Percentiles rank a stretch among this genome's conserved stretches.
Conservation (phyloP, 345 rosid species). For the Mallotus nudiflorus region DNA sequence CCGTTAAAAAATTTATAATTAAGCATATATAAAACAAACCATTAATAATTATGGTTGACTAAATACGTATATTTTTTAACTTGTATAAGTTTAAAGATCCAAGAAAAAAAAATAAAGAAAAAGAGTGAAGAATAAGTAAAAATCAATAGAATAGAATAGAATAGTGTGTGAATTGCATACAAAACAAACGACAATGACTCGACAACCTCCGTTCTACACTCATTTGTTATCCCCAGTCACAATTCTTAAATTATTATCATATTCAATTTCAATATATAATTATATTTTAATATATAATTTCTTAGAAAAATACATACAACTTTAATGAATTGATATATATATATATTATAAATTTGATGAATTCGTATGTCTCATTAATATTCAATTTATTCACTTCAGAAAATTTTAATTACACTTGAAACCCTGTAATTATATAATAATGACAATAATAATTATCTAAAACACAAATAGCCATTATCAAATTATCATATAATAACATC, state of each 20-base stretch:
- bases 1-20: too few species aligned
- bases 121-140: neutral
- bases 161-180: neutral
- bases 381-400: neutral
- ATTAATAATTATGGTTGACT: neutral
- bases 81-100: neutral
- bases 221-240: constrained; percentile 11
- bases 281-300: too few species aligned
- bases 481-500: neutral
- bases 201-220: constrained; percentile 14
- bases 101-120: neutral
- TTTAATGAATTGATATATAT: too few species aligned
- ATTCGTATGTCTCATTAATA: neutral
- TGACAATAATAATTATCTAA: too few species aligned
- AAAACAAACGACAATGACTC: constrained; percentile 15
- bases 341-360: too few species aligned
- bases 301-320: too few species aligned
- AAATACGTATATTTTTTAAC: neutral
- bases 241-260: too few species aligned
- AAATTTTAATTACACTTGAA: constrained; percentile 5
- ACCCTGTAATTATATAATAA: neutral
- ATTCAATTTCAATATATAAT: too few species aligned
- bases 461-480: constrained; percentile 14
- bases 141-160: neutral
- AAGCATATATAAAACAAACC: too few species aligned